Conservation (phyloP, 1,284 basidiomycete genomes). For the Tilletia caries region DNA sequence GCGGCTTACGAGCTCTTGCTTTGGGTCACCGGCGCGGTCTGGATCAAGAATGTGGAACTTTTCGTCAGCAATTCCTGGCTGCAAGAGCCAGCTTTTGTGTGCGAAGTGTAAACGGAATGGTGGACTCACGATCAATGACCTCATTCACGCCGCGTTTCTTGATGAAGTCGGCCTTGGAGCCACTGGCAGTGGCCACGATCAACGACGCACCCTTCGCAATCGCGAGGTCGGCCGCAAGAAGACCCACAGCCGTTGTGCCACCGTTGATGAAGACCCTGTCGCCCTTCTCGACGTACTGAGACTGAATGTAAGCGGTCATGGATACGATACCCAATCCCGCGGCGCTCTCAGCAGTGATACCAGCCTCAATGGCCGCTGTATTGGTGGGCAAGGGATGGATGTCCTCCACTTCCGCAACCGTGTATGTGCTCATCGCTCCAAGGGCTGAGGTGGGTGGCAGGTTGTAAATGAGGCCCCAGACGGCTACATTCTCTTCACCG, state of each 20-base stretch:
- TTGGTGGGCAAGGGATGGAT: constrained; percentile 13
- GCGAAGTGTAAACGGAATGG: neutral
- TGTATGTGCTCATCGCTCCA: constrained; percentile 15
- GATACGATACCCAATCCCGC: constrained; percentile 13
- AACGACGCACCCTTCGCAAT: constrained; percentile 9
- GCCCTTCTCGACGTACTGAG: neutral
- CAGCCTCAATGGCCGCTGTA: neutral
- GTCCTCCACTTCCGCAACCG: neutral
- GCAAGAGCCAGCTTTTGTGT: no score
- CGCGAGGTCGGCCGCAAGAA: constrained; percentile 13
- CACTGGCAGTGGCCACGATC: constrained; percentile 16
- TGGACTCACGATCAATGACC: constrained; percentile 16
- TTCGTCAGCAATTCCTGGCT: no score
- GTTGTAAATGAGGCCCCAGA: neutral
- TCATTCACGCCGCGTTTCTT: constrained; percentile 16
- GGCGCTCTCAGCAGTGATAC: constrained; percentile 6
- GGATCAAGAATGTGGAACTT: neutral
- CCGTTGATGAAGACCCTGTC: constrained; percentile 19
- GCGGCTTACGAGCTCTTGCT: constrained; percentile 6
- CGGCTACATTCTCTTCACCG: neutral
- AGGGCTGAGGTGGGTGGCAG: neutral
- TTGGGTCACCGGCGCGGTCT: constrained; percentile 8
- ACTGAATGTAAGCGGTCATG: neutral
- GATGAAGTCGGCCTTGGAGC: constrained; percentile 10
- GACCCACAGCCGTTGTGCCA: constrained; percentile 17